A percentile compares a stretch with the other conserved stretches of the same genome.
phyloP scores from a whole-genome alignment of 2,329 filamentous ascomycete species.

The Arthrobotrys conoides region DNA sequence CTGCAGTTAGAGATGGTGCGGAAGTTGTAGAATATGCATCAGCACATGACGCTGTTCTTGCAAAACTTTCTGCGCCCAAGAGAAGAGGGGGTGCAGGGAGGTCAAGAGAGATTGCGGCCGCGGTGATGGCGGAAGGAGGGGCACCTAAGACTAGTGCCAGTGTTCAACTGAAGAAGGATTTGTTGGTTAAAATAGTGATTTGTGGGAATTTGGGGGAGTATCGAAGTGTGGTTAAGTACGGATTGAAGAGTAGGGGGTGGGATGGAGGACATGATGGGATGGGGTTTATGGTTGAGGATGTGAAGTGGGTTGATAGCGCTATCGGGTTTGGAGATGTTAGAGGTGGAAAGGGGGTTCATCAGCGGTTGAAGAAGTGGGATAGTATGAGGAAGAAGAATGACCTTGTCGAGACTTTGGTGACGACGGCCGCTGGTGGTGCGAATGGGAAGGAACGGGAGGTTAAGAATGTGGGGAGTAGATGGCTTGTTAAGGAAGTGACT shows the following conservation, averaged over 20 bases:
- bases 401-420: constrained; percentile 7
- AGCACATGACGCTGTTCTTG: constrained; percentile 53
- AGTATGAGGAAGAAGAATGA: constrained; percentile 53
- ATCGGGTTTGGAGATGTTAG: constrained; percentile 66
- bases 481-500: constrained; percentile 31
- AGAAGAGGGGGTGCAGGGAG: constrained; percentile 43
- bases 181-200: constrained; percentile 88
- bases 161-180: constrained; percentile 78
- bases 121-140: constrained; percentile 68
- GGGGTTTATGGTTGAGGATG: constrained; percentile 85
- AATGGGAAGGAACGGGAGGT: constrained; percentile 21
- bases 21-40: constrained; percentile 61
- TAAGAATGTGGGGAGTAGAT: constrained; percentile 18
- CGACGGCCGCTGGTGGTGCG: not conserved
- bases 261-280: constrained; percentile 82
- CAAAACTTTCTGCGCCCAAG: constrained; percentile 41
- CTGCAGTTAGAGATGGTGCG: constrained; percentile 75
- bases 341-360: constrained; percentile 43
- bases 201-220: constrained; percentile 85
- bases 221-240: constrained; percentile 80
- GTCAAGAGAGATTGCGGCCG: constrained; percentile 65
- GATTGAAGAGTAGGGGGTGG: constrained; percentile 86
- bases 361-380: constrained; percentile 53
- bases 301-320: constrained; percentile 88
- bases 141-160: constrained; percentile 74